phyloP scores from a whole-genome alignment of 1,284 basidiomycete species.

The Moesziomyces antarcticus region DNA sequence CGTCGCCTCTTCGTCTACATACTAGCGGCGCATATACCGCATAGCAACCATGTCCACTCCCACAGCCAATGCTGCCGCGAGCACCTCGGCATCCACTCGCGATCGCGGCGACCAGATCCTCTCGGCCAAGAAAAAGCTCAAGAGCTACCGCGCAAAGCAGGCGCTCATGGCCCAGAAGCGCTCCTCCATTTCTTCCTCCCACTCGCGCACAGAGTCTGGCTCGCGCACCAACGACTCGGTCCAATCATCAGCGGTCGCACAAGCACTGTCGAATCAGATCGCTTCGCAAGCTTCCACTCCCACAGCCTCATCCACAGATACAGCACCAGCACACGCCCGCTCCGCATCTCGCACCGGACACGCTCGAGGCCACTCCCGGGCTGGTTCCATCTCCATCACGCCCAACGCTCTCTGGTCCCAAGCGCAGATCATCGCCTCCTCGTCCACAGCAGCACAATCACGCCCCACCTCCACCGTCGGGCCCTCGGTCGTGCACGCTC shows the following conservation, averaged over 20 bases:
- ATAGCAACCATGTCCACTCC: constrained; percentile 7
- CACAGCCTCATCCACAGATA: constrained; percentile 4
- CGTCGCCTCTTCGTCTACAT: background rate
- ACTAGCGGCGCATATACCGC: background rate
- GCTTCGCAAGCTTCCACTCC: constrained; percentile 37
- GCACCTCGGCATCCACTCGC: constrained; percentile 16
- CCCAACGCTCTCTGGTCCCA: constrained; percentile 33
- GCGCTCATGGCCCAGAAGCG: constrained; percentile 53
- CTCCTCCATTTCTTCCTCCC: constrained; percentile 25
- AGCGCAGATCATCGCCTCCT: constrained; percentile 13
- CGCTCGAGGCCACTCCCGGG: constrained; percentile 53
- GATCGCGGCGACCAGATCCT: constrained; percentile 55
- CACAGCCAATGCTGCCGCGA: background rate
- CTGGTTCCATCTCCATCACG: constrained; percentile 56
- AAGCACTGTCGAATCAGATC: constrained; percentile 33
- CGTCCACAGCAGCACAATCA: constrained; percentile 7
- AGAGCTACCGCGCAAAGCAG: constrained; percentile 61
- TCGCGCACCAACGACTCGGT: constrained; percentile 15
- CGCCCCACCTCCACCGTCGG: constrained; percentile 22
- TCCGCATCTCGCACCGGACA: constrained; percentile 48
- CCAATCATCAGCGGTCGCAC: constrained; percentile 11
- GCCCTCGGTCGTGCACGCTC: constrained; percentile 18
- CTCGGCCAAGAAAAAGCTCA: constrained; percentile 63
- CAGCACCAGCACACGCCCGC: constrained; percentile 15
- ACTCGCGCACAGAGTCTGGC: constrained; percentile 26